A percentile compares a stretch with the other conserved stretches of the same genome.
Evolutionary conservation across 2,329 filamentous ascomycete species (phyloP).

Genomic region (Arthrobotrys iridis): DNA sequence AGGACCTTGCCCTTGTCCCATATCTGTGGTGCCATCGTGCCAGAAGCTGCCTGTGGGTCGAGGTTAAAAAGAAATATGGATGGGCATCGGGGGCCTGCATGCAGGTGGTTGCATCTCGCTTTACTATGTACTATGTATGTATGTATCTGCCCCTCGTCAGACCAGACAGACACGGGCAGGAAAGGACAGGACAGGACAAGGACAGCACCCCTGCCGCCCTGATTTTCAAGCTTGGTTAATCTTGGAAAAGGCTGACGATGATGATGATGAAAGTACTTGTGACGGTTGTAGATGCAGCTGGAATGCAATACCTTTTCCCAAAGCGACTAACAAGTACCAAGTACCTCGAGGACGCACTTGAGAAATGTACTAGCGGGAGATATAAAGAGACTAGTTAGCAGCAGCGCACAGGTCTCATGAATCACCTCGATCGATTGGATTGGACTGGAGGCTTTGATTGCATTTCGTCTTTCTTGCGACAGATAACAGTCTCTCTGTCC

Average conservation of each 20-base stretch:
- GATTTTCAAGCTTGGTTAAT: conserved; percentile 26
- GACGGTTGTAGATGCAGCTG: too few species aligned
- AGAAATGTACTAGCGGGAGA: too few species aligned
- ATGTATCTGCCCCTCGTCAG: background rate
- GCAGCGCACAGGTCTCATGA: background rate
- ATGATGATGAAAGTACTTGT: background rate
- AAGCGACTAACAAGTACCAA: too few species aligned
- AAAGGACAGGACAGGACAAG: background rate
- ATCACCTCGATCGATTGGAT: too few species aligned
- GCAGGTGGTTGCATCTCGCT: conserved; percentile 16
- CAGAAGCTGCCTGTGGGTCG: too few species aligned
- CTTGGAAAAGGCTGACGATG: background rate
- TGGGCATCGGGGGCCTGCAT: conserved; percentile 3
- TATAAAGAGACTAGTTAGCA: background rate
- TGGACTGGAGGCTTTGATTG: conserved; percentile 4
- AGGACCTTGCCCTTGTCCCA: background rate
- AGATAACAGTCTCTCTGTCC: background rate
- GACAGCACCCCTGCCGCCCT: conserved; percentile 30
- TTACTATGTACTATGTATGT: background rate
- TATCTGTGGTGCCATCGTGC: too few species aligned
- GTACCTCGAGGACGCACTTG: too few species aligned
- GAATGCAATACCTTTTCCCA: too few species aligned
- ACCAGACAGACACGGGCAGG: background rate
- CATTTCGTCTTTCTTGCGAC: conserved; percentile 15
- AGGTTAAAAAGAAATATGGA: too few species aligned